phyloP scores from a whole-genome alignment of 2,329 filamentous ascomycete species.

The Fonsecaea monophora region DNA sequence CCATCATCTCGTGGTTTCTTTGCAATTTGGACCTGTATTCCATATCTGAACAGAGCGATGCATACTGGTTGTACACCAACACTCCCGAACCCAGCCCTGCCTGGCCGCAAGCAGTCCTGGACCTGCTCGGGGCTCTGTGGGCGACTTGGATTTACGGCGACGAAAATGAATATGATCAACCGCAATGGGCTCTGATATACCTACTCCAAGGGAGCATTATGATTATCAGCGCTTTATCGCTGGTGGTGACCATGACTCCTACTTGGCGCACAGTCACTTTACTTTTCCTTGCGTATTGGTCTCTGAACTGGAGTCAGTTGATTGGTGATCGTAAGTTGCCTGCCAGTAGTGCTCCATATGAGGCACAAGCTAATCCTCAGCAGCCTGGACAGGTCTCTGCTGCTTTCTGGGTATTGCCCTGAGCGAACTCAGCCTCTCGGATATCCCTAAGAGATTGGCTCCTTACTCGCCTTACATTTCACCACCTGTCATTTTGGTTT shows the following conservation, averaged over 20 bases:
- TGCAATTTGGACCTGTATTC: conserved; percentile 65
- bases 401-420: conserved; percentile 69
- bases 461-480: conserved; percentile 55
- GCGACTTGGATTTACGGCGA: conserved; percentile 60
- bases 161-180: conserved; percentile 62
- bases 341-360: background rate
- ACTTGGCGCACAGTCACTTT: conserved; percentile 58
- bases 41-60: conserved; percentile 63
- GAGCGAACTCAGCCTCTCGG: conserved; percentile 55
- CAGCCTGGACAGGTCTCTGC: conserved; percentile 59
- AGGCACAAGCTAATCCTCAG: conserved; percentile 15
- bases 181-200: conserved; percentile 66
- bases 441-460: conserved; percentile 49
- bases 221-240: conserved; percentile 62
- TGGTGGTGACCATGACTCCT: conserved; percentile 58
- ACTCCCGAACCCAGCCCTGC: conserved; percentile 53
- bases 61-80: conserved; percentile 64
- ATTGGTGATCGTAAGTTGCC: conserved; percentile 45
- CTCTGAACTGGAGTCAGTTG: conserved; percentile 47
- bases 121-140: conserved; percentile 55
- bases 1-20: conserved; percentile 62
- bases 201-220: conserved; percentile 62
- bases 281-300: conserved; percentile 57
- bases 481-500: conserved; percentile 55
- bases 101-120: conserved; percentile 52